These are phyloP conservation scores for Diaporthe amygdali DNA, from an alignment of 2,329 filamentous ascomycete species.

Conservation along the genomic window DNA sequence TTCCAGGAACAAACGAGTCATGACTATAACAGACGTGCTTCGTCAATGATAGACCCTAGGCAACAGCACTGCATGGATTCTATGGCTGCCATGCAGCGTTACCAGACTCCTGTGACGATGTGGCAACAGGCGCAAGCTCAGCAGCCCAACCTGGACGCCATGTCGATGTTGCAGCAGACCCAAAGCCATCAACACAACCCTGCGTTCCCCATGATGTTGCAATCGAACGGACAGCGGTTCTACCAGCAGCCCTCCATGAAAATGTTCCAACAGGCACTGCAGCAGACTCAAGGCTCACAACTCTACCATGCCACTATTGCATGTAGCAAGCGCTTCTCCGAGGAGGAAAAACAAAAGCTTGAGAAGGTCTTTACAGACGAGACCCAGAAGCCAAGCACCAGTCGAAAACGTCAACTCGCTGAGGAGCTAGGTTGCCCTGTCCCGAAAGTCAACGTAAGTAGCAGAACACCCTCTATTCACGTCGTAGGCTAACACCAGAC, in stretches of 20 bases:
- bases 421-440: slow-evolving; percentile 24
- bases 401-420: slow-evolving; percentile 25
- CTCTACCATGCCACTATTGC: slow-evolving; percentile 23
- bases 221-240: slow-evolving; percentile 22
- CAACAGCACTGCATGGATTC: slow-evolving; percentile 20
- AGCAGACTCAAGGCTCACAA: slow-evolving; percentile 19
- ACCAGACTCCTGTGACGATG: slow-evolving; percentile 19
- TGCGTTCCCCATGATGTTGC: slow-evolving; percentile 21
- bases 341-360: slow-evolving; percentile 26
- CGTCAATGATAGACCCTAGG: slow-evolving; percentile 10
- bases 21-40: slow-evolving; percentile 13
- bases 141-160: slow-evolving; percentile 5
- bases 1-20: slow-evolving; percentile 19
- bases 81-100: slow-evolving; percentile 20
- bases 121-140: slow-evolving; percentile 22
- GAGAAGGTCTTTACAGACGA: slow-evolving; percentile 27
- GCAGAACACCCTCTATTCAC: neutral
- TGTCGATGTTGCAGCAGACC: slow-evolving; percentile 24
- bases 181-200: slow-evolving; percentile 17
- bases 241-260: slow-evolving; percentile 22
- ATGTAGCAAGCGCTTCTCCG: slow-evolving; percentile 26
- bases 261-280: slow-evolving; percentile 22
- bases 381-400: slow-evolving; percentile 27
- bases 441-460: slow-evolving; percentile 25
- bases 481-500: slow-evolving; percentile 34